Conservation (phyloP, 139 green algal species). For the Auxenochlorella pyrenoidosa region DNA sequence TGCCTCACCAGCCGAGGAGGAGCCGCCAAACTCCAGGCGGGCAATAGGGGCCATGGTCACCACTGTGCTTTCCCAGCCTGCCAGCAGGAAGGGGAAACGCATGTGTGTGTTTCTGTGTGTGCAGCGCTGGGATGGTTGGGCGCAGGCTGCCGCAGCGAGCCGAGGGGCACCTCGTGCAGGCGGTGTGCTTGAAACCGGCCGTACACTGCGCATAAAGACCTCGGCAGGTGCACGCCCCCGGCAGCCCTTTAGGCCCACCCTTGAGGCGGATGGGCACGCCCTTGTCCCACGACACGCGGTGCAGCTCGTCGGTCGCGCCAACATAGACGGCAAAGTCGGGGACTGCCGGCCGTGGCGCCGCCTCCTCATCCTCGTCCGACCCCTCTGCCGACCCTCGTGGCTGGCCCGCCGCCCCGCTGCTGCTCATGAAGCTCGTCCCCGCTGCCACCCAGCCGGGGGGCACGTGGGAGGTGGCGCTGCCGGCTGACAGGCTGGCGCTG, state of each 20-base stretch:
- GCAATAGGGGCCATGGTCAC: constrained; percentile 29
- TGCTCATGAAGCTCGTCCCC: background rate
- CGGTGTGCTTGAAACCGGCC: background rate
- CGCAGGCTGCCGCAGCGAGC: too few relatives aligned
- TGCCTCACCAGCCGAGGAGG: background rate
- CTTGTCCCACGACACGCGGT: constrained; percentile 21
- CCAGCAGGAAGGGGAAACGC: too few relatives aligned
- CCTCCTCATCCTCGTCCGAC: background rate
- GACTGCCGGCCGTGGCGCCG: background rate
- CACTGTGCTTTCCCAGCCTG: constrained; percentile 19
- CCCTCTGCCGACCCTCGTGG: too few relatives aligned
- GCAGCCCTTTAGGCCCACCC: background rate
- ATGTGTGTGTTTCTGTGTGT: too few relatives aligned
- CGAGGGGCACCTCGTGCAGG: background rate
- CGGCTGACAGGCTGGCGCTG: background rate
- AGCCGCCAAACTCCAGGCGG: constrained; percentile 12
- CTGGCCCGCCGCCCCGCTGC: background rate
- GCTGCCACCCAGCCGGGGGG: background rate
- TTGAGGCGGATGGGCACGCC: constrained; percentile 18
- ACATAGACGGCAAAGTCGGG: constrained; percentile 34
- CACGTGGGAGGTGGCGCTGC: background rate
- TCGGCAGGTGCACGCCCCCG: background rate
- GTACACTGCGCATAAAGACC: too few relatives aligned
- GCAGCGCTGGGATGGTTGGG: too few relatives aligned
- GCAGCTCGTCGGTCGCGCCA: constrained; percentile 7